Base-by-base conservation (phyloP, 805 yeast genomes). In the Scheffersomyces spartinae region DNA sequence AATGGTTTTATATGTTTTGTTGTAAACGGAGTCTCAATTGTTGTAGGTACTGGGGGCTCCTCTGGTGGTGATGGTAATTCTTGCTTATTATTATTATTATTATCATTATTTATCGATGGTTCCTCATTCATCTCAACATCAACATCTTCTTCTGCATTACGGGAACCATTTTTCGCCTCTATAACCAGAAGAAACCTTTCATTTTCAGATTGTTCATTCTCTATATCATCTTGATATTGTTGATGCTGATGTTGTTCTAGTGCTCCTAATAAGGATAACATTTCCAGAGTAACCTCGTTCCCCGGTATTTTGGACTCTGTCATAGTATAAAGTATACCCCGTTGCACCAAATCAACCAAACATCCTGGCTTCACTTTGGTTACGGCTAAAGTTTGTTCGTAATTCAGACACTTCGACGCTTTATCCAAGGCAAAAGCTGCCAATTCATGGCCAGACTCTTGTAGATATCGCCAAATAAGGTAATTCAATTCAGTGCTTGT, bases 401-500 rank as follows among this genome's bases (percentile, higher is more conserved):
- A 65, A 12, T 62, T 61, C 33, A 70, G 61, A 7, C 80, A 75
- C 12, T 65, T 55, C 1, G 88, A 60, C 37, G 81, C 86, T 36
- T 80, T 77, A 34, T 79, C 82, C 15, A 91, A 52, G 0, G 95
- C 93, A 41, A 67, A 72, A 0, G 94, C 85, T 2, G 91, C 63
- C 12, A 82, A 62, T 26, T 81, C 86, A 20, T 65, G 61, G 3
- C 93, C 93, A 5, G 76, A 61, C 47, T 91, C 97, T 44, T 84
- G 94, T 19, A 85, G 63, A 44, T 88, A 91, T 33, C 96, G 58
- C 95, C 95, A 91, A 27, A 88, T 71, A 39, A 91, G 65, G 46
- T 88, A 88, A 58, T 88, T 91, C 28, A 88, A 68, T 51, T 85
- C 94, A 30, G 68, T 73, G 29, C 91, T 77, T 4, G 91, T 70